Base-by-base conservation (phyloP, 768 basidiomycete genomes). In the Ephemerocybe angulata region DNA sequence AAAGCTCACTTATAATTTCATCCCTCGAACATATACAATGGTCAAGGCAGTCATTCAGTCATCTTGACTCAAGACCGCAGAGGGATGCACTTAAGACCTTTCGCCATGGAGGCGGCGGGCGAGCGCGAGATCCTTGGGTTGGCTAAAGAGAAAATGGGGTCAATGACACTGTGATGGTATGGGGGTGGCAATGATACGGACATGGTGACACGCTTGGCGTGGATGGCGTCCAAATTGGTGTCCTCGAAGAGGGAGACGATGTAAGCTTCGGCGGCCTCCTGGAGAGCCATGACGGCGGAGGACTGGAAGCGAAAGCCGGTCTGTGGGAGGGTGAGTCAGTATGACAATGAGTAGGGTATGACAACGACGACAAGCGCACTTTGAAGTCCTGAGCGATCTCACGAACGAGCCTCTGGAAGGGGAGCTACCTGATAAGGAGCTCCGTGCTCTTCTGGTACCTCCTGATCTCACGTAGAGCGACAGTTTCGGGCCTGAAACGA, bases 381-480 rank as follows among this genome's bases (percentile, higher is more conserved):
- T 95, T 95, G 83, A 94, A 93, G 73, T 92, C 91, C 74, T 93
- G 90, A 19, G 91, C 91, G 63, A 94, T 93, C 76, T 94, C 88
- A 80, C 92, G 92, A 61, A 98, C 95, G 64, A 98, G 86, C 65
- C 95, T 85, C 78, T 98, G 95, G 93, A 98, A 98, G 62, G 96
- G 96, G 60, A 98, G 90, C 87, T 98, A n/a, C 78, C 95, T 84
- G 17, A 62, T 54, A 35, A 62, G 57, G 7, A 60, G 44, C 4
- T 60, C 56, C 6, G 59, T 58, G 1, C 53, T 47, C 19, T 55
- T 54, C 38, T 62, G 61, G 49, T 56, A 60, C 3, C 50, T 46
- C 25, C 54, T 42, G 25, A 62, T 62, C 35, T 62, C 61, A 28
- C 56, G 53, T 1, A 59, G 48, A 8, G 56, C 61, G 38, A 58